Evolutionary conservation across 768 basidiomycete genomes (phyloP).

Genomic region (Kwoniella bestiolae): DNA sequence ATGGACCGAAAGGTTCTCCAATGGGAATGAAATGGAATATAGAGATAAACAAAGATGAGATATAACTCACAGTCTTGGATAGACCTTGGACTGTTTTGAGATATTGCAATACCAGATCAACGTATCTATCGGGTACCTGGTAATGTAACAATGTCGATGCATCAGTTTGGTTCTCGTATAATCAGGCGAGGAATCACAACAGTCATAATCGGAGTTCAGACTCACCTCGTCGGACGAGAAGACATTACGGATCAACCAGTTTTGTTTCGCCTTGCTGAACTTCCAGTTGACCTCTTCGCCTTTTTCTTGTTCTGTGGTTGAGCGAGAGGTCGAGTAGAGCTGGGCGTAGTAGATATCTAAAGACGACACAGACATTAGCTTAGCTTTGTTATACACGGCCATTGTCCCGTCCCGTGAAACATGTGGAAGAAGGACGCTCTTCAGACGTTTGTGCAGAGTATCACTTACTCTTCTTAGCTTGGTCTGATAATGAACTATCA

Average conservation of each 20-base stretch:
- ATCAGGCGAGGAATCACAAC: too few species aligned
- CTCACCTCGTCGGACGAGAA: conserved; percentile 38
- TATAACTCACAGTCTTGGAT: conserved; percentile 31
- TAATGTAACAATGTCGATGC: not conserved
- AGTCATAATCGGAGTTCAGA: too few species aligned
- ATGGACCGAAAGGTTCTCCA: too few species aligned
- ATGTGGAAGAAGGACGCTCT: too few species aligned
- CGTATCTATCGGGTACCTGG: conserved; percentile 41
- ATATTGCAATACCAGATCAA: conserved; percentile 44
- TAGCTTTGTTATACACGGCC: too few species aligned
- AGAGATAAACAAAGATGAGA: not conserved
- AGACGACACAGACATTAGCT: too few species aligned
- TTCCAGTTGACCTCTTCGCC: conserved; percentile 34
- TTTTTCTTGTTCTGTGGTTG: conserved; percentile 6
- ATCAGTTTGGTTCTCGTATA: too few species aligned
- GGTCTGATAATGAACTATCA: conserved; percentile 36
- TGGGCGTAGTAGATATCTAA: conserved; percentile 36
- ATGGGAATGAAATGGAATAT: not conserved
- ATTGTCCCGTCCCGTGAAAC: too few species aligned
- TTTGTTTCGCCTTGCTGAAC: conserved; percentile 50
- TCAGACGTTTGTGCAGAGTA: not conserved
- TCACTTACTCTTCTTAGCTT: conserved; percentile 43
- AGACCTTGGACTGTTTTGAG: conserved; percentile 44
- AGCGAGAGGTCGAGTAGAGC: conserved; percentile 6
- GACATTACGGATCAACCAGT: conserved; percentile 44